Percentiles rank a stretch among this genome's conserved stretches.
Evolutionary conservation across 768 basidiomycete species (phyloP).

Genomic region (Leucosporidium scottii): DNA sequence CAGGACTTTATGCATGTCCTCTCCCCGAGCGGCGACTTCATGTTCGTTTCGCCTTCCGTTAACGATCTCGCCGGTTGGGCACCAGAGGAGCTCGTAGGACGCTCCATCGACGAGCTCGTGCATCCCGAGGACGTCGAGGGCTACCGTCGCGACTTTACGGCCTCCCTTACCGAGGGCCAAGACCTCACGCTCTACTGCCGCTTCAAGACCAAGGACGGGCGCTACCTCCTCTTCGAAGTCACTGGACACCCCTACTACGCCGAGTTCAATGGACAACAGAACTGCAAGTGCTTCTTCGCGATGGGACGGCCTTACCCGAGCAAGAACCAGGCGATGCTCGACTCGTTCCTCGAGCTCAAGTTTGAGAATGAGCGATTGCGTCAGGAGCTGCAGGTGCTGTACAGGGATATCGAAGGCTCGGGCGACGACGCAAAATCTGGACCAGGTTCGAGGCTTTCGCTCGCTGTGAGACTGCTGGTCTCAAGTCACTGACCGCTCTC

Average conservation of each 20-base stretch:
- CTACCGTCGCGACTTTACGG: conserved; percentile 76
- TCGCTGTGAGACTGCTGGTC: neutral
- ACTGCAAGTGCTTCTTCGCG: conserved; percentile 58
- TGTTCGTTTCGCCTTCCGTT: conserved; percentile 85
- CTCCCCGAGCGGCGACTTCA: conserved; percentile 79
- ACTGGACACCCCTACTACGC: conserved; percentile 33
- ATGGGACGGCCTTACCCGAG: conserved; percentile 71
- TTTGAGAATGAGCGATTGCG: conserved; percentile 76
- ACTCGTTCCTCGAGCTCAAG: conserved; percentile 66
- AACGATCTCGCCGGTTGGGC: conserved; percentile 71
- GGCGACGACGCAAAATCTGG: neutral
- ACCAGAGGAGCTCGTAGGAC: conserved; percentile 78
- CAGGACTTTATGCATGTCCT: conserved; percentile 82
- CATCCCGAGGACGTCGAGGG: conserved; percentile 83
- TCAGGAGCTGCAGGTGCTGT: conserved; percentile 46
- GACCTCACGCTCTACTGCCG: conserved; percentile 35
- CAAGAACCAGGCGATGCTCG: conserved; percentile 60
- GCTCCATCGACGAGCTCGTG: conserved; percentile 68
- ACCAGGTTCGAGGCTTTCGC: neutral
- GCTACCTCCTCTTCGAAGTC: conserved; percentile 29
- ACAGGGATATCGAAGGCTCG: conserved; percentile 35
- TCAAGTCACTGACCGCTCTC: neutral
- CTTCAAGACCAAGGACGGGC: conserved; percentile 27
- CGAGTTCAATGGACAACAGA: neutral
- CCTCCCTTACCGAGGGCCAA: conserved; percentile 17